Percentiles rank a stretch among this genome's conserved stretches.
Conservation (phyloP, 768 basidiomycete species). For the Hypholoma sublateritium region DNA sequence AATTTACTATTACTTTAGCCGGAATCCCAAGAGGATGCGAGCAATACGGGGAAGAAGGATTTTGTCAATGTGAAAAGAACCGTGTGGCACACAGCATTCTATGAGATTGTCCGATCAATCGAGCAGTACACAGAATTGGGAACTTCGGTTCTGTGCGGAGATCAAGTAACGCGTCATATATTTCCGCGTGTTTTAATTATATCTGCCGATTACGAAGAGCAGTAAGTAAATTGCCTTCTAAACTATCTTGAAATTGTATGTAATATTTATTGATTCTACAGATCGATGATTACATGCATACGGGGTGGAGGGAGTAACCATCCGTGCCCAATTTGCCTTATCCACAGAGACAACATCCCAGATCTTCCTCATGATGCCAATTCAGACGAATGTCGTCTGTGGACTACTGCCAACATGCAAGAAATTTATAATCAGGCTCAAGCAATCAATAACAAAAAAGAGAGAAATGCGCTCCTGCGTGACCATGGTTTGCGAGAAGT, state of each 20-base stretch:
- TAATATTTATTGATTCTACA: neutral
- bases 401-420: conserved; percentile 17
- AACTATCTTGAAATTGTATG: neutral
- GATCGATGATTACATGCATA: conserved; percentile 37
- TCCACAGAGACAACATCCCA: conserved; percentile 24
- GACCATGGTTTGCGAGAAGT: conserved; percentile 21
- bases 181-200: conserved; percentile 33
- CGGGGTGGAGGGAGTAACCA: conserved; percentile 23
- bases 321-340: conserved; percentile 39
- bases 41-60: conserved; percentile 24
- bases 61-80: conserved; percentile 32
- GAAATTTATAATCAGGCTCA: conserved; percentile 13
- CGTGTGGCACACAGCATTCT: conserved; percentile 35
- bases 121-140: neutral
- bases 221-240: conserved; percentile 24
- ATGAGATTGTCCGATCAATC: conserved; percentile 24
- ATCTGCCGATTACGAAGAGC: conserved; percentile 40
- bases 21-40: conserved; percentile 30
- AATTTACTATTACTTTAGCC: neutral
- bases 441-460: conserved; percentile 3
- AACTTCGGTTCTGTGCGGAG: conserved; percentile 8
- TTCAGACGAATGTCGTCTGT: conserved; percentile 8
- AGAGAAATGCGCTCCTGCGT: conserved; percentile 20
- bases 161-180: conserved; percentile 20
- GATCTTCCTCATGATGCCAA: conserved; percentile 14